phyloP scores from a whole-genome alignment of 208 protist species.

The Acanthamoeba lenticulata region DNA sequence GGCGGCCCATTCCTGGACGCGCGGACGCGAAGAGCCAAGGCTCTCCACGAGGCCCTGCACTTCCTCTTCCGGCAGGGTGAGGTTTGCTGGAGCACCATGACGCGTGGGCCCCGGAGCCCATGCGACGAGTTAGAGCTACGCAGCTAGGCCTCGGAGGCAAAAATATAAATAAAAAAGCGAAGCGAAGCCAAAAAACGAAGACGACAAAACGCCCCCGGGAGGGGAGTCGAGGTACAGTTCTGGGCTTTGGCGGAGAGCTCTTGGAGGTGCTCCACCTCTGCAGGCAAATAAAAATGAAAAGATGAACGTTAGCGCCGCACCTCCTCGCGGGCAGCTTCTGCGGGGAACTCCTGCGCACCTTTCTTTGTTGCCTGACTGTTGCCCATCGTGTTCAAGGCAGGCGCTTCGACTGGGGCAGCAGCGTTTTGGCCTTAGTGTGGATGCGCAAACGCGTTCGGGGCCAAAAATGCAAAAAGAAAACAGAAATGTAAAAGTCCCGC shows the following conservation, averaged over 20 bases:
- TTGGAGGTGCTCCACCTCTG: conserved; percentile 38
- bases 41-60: not conserved
- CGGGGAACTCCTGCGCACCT: not conserved
- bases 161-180: not conserved
- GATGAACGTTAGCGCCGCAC: not conserved
- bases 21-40: not conserved
- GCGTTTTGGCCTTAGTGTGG: too few relatives aligned
- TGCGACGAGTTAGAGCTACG: too few relatives aligned
- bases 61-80: conserved; percentile 10
- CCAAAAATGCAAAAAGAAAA: not conserved
- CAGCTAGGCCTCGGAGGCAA: not conserved
- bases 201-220: not conserved
- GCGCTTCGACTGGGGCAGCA: not conserved
- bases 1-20: conserved; percentile 33
- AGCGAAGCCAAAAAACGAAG: not conserved
- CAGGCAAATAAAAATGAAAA: not conserved
- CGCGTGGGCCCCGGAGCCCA: not conserved
- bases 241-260: conserved; percentile 28
- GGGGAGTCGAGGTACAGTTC: not conserved
- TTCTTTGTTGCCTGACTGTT: conserved; percentile 16
- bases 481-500: not conserved
- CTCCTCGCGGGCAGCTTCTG: not conserved
- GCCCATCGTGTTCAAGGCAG: not conserved
- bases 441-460: too few relatives aligned
- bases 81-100: not conserved